Evolutionary conservation across 2,329 filamentous ascomycete species (phyloP).

Genomic region (Nigrospora oryzae): DNA sequence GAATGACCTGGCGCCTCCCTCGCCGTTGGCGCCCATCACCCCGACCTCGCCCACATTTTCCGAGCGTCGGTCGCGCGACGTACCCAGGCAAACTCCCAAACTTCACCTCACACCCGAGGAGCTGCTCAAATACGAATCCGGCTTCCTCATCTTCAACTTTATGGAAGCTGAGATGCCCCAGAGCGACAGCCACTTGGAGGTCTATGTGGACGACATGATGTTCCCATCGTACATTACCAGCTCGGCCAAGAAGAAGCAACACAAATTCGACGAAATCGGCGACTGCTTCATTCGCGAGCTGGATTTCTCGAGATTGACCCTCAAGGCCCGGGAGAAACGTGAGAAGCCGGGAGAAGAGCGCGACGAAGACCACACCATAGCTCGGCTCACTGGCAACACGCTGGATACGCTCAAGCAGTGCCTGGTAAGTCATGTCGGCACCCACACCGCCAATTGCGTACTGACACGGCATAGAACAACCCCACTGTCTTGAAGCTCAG

Average conservation of each 20-base stretch:
- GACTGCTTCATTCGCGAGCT: conserved; percentile 95
- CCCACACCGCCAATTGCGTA: conserved; percentile 5
- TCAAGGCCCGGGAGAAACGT: conserved; percentile 74
- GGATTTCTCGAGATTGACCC: conserved; percentile 89
- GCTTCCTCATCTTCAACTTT: conserved; percentile 88
- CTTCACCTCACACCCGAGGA: conserved; percentile 72
- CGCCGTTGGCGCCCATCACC: conserved; percentile 28
- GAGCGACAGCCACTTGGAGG: conserved; percentile 69
- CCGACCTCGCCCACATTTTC: conserved; percentile 25
- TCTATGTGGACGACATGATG: conserved; percentile 89
- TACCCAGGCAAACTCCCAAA: conserved; percentile 58
- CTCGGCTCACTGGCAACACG: conserved; percentile 77
- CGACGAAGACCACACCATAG: conserved; percentile 67
- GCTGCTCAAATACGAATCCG: conserved; percentile 78
- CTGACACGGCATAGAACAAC: conserved; percentile 58
- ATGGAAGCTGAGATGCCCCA: conserved; percentile 80
- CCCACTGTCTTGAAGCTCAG: conserved; percentile 75
- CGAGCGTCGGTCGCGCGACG: conserved; percentile 38
- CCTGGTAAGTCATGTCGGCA: conserved; percentile 46
- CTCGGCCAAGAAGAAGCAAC: conserved; percentile 58
- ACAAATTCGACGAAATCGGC: conserved; percentile 83
- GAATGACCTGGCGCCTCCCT: conserved; percentile 17
- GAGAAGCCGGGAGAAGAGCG: conserved; percentile 60
- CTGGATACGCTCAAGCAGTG: conserved; percentile 82
- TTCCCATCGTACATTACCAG: conserved; percentile 83